Base-by-base conservation (phyloP, 2,329 filamentous ascomycete species). In the Xylaria sp. region DNA sequence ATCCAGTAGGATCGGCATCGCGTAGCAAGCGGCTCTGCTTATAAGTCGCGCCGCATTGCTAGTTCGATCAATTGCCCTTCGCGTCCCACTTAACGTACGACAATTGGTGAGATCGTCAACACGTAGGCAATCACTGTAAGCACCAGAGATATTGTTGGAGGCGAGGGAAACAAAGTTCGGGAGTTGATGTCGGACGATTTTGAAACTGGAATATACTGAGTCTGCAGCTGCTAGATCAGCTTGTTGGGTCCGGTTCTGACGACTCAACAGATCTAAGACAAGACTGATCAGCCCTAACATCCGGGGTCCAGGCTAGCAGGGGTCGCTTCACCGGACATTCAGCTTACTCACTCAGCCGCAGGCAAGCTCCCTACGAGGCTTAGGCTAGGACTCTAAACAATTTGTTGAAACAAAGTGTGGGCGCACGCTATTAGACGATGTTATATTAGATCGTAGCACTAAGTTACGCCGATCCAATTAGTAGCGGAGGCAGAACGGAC, bases 321-420 rank as follows among this genome's bases (percentile, higher is more conserved):
- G 57, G 61, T 7, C 20, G 11, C 10, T 65, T 46, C 33, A 17
- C 31, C 53, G 48, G 51, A 53, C 33, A 36, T n/a, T 65, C 66
- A 68, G 66, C 66, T 65, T 33, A 33, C 23, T 42, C 40, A 51
- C 56, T 69, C 67, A 69, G 67, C 67, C 67, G 54, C 59, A 63
- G 40, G 28, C 60, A 31, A 61, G 40, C 64, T 54, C 58, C 42
- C 40, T 54, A 51, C 20, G 23, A 28, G 62, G 66, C 62, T 44
- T 61, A 42, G 65, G 51, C 28, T 61, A 28, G 48, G n/a, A 17
- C 51, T 36, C 36, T 58, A 26, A 23, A 26, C 61, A 51, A 6
- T 28, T 53, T 23, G 31, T 42, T 28, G 44, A 46, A 46, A 40
- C 33, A 4, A 6, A 49, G 36, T 4, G 15, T 36, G 40, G 26